These are phyloP conservation scores for Umbelopsis isabellina DNA, from an alignment of 192 early-diverging fungal genomes.

Conservation along the genomic window DNA sequence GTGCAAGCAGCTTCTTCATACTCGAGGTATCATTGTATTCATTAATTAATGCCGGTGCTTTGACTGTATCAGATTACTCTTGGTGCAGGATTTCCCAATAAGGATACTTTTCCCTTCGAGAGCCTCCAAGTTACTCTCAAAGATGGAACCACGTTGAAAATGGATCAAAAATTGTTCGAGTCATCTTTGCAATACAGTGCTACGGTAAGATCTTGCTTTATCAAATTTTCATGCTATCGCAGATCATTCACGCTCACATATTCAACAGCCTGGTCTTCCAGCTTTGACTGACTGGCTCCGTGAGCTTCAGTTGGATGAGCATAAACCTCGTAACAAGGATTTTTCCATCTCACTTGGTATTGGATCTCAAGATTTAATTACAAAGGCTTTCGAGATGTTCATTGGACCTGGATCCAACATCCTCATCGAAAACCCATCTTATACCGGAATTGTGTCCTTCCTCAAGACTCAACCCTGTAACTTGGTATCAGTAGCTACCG, in stretches of 20 bases:
- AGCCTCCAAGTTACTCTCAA: slow-evolving; percentile 56
- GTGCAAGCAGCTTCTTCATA: background rate
- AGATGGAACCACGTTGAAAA: slow-evolving; percentile 59
- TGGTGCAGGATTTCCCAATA: slow-evolving; percentile 73
- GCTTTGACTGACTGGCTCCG: slow-evolving; percentile 48
- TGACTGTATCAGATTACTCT: slow-evolving; percentile 56
- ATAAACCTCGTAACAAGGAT: slow-evolving; percentile 45
- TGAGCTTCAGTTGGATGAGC: slow-evolving; percentile 49
- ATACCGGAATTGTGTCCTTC: slow-evolving; percentile 52
- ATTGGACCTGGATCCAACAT: slow-evolving; percentile 52
- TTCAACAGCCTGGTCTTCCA: slow-evolving; percentile 49
- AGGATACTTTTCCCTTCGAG: slow-evolving; percentile 65
- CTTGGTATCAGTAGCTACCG: slow-evolving; percentile 48
- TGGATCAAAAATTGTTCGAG: slow-evolving; percentile 55
- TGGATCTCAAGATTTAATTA: slow-evolving; percentile 59
- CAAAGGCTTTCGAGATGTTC: slow-evolving; percentile 59
- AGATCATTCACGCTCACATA: background rate
- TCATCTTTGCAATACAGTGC: slow-evolving; percentile 67
- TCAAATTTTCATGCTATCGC: background rate
- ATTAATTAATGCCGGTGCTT: background rate
- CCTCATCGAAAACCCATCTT: slow-evolving; percentile 56
- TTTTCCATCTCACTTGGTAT: slow-evolving; percentile 50
- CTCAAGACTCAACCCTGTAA: slow-evolving; percentile 49
- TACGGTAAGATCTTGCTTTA: slow-evolving; percentile 38
- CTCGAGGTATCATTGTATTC: background rate